Base-by-base conservation (phyloP, 305 asterid genomes). In the Ilex paraguariensis region DNA sequence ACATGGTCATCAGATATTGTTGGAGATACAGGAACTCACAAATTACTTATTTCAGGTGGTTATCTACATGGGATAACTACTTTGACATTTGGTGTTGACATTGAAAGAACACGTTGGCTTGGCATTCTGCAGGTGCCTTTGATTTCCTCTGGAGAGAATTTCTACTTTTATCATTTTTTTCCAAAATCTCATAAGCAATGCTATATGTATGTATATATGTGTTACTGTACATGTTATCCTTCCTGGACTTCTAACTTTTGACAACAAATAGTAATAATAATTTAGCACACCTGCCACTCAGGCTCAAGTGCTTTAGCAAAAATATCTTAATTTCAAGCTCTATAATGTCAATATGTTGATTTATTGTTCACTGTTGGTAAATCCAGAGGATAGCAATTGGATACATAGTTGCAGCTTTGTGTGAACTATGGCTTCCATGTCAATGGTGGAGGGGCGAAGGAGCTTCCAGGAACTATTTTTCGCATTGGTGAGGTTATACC, bases 41-140 rank as follows among this genome's bases (percentile, higher is more conserved):
- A 31, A 65, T 73, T 75, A 59, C 57, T 55, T 60, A 6, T 72
- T 74, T 71, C 87, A 91, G 95, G 96, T 65, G 95, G 98, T 70
- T 91, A 86, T 78, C 79, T 91, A 72, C 97, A 91, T 54, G 96
- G 97, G 48, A 76, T 77, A 59, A 81, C 82, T 74, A 79, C 91
- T 62, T 77, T 91, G 89, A 81, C 94, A 15, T 91, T 85, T 68
- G 97, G 97, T 50, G 95, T 91, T 67, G 91, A 84, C 76, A 62
- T 91, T 55, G 90, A 75, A 70, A 84, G 70, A 68, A 81, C 86
- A 54, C 74, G 98, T 74, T 69, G 70, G 49, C 82, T 84, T 65
- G 98, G 98, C 67, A 86, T 91, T 73, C 77, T 91, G 70, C 96
- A 91, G 98, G 98, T 91, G 70, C 51, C 36, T 60, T 64, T 73